Conservation (phyloP, 176 grass and related monocot species). For the Avena sativa region DNA sequence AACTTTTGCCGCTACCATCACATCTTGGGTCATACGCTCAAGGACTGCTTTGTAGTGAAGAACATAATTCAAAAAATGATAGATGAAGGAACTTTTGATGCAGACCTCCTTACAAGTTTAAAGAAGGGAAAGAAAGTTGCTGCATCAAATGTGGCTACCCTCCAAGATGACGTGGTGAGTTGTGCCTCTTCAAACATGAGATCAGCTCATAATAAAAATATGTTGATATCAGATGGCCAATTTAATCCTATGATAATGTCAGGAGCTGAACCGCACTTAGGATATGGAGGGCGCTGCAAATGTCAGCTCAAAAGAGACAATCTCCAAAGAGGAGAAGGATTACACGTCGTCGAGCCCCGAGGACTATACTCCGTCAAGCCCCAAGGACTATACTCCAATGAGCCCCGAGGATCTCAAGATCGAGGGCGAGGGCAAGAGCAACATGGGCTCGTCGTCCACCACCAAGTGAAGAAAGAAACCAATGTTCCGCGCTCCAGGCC, state of each 20-base stretch:
- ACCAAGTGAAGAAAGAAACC: no score
- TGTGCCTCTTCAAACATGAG: background rate
- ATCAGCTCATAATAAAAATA: background rate
- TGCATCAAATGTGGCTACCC: background rate
- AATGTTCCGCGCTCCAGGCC: no score
- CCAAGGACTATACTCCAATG: no score
- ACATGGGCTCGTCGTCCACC: no score
- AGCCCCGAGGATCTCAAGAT: background rate
- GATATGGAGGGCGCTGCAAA: background rate
- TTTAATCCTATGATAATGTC: background rate
- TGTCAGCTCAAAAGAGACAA: background rate
- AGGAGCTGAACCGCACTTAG: background rate
- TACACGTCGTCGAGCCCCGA: background rate
- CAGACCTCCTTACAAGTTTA: background rate
- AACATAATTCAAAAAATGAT: no score
- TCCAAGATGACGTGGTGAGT: background rate
- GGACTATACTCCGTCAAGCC: background rate
- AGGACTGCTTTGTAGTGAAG: background rate
- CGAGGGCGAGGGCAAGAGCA: no score
- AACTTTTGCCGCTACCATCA: background rate
- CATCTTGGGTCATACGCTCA: background rate
- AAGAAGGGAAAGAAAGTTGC: slow-evolving; percentile 26
- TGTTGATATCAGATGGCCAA: background rate
- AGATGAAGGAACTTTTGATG: background rate
- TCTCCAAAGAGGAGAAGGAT: background rate